Conservation (phyloP, 192 early-diverging fungal genomes). For the Nowakowskiella sp. region DNA sequence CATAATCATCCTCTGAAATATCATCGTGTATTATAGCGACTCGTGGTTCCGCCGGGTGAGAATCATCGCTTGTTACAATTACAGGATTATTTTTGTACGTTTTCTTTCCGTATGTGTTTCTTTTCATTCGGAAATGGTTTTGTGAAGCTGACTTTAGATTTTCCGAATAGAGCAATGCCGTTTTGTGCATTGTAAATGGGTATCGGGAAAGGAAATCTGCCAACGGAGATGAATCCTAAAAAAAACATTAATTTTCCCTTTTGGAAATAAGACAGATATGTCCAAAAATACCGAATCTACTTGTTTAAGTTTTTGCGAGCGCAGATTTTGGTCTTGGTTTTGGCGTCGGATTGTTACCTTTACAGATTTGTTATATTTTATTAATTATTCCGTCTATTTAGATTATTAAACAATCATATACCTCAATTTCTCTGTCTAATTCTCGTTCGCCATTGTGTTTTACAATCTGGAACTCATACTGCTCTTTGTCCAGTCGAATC, state of each 20-base stretch:
- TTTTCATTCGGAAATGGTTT: too few relatives aligned
- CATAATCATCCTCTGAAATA: too few relatives aligned
- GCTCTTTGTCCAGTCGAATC: constrained; percentile 33
- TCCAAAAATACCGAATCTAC: constrained; percentile 10
- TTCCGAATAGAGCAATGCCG: constrained; percentile 41
- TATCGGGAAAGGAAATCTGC: constrained; percentile 36
- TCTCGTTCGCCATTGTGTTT: constrained; percentile 32
- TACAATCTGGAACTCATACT: constrained; percentile 28
- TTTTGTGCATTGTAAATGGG: constrained; percentile 44
- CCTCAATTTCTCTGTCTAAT: constrained; percentile 46
- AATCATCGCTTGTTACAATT: too few relatives aligned
- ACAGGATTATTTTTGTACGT: too few relatives aligned
- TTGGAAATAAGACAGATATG: not conserved
- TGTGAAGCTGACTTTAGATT: too few relatives aligned
- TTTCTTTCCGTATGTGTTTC: too few relatives aligned
- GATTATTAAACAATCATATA: constrained; percentile 7
- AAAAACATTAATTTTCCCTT: constrained; percentile 6
- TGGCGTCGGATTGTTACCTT: constrained; percentile 22
- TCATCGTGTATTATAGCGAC: constrained; percentile 19
- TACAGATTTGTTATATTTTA: not conserved
- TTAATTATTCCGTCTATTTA: not conserved
- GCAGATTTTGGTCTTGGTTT: constrained; percentile 11
- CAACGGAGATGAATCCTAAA: constrained; percentile 9
- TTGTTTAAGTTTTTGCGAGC: constrained; percentile 14
- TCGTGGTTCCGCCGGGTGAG: too few relatives aligned